Conservation (phyloP, 495 filamentous ascomycete species). For the Penicillium tannophilum region DNA sequence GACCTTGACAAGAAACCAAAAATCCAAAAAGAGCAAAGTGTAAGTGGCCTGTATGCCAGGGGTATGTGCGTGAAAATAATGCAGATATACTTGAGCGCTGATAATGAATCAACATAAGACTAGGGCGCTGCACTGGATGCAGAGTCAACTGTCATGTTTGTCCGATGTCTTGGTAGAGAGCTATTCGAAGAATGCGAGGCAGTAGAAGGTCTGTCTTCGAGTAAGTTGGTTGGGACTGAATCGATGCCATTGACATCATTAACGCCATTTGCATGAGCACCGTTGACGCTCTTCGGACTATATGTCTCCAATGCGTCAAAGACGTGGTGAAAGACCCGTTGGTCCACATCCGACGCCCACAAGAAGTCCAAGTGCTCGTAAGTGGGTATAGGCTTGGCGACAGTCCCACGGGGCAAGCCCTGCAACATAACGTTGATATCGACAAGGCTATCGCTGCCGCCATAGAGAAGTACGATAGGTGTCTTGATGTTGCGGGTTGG, state of each 20-base stretch:
- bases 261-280: neutral
- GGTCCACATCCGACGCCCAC: constrained; percentile 86
- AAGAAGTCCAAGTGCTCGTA: constrained; percentile 98
- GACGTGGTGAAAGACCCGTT: constrained; percentile 86
- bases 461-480: constrained; percentile 90
- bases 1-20: neutral
- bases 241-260: neutral
- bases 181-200: constrained; percentile 11
- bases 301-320: constrained; percentile 81
- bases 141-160: neutral
- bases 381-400: constrained; percentile 80
- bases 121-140: constrained; percentile 1
- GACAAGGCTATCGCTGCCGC: constrained; percentile 91
- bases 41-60: neutral
- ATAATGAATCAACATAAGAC: neutral
- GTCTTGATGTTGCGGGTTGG: constrained; percentile 97
- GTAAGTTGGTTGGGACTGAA: constrained; percentile 3
- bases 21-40: neutral
- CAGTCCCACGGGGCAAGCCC: constrained; percentile 80
- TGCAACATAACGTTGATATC: constrained; percentile 90
- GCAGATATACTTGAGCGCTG: neutral
- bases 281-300: constrained; percentile 11
- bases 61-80: neutral
- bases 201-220: constrained; percentile 19
- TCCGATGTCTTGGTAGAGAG: constrained; percentile 7